Evolutionary conservation across 2,329 filamentous ascomycete species (phyloP), one percentile per base, ranked within the genome.

Genomic region (Hortaea werneckii): DNA sequence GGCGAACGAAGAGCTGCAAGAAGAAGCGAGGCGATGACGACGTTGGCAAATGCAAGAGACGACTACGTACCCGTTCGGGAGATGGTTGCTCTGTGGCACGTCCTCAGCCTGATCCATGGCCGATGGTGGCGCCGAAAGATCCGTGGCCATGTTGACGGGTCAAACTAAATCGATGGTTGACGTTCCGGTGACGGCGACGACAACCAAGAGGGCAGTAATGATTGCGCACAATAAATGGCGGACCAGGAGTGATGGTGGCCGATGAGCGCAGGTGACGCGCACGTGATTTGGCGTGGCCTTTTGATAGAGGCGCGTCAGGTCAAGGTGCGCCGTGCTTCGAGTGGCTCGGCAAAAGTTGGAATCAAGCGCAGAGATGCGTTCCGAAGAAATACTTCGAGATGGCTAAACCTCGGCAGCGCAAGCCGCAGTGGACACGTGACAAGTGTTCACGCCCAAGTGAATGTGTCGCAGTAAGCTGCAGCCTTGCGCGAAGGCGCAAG

Each of bases 111-210:
- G 39, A 43, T 35, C 41, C 26, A 20, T 20, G 37, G 37, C n/a
- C n/a, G 32, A 26, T 13, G 20, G 37, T 20, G 37, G 37, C 37
- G 37, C 37, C 37, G 37, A 10, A 10, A 47, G 39, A 13, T 52
- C 50, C 37, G 50, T 48, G 13, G 46, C 50, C 41, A 54, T 52
- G 32, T 30, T 50, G 37, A 40, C 41, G 40, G 41, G 37, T 35
- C 32, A 20, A 20, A 20, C 20, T 35, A n/a, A n/a, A 35, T 35
- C 4, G 32, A 35, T 35, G 32, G n/a, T 35, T 35, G 32, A 35
- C 32, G 32, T 9, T 35, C 9, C 32, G n/a, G 32, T 35, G 32
- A 35, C 32, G 32, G 32, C 32, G 9, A 35, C 8, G n/a, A n/a
- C 32, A n/a, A 35, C 32, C 32, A 35, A 2, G n/a, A 35, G 9